Base-by-base conservation (phyloP, 1,139 yeast genomes). In the Suhomyces bokatorum region DNA sequence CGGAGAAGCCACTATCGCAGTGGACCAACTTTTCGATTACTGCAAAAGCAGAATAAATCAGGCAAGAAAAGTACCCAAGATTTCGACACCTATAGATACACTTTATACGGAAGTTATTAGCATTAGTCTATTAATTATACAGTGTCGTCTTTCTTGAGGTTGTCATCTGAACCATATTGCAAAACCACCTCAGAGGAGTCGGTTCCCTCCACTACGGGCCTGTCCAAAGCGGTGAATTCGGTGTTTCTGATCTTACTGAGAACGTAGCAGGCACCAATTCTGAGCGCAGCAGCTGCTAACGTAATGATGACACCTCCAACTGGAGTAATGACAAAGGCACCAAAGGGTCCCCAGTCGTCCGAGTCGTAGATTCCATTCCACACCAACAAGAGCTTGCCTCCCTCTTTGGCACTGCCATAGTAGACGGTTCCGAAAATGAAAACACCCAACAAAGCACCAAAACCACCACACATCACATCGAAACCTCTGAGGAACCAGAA, bases 301-400 rank as follows among this genome's bases (percentile, higher is more conserved):
- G 88, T 83, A 49, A 84, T 70, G 2, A 85, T 50, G 3, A 90
- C 55, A 15, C 95, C 90, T 15, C 95, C 95, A 40, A 84, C 75
- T 4, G 97, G 97, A 1, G 97, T 95, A 52, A 84, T 87, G 6
- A 87, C 95, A 66, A 90, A 90, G 1, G 97, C 97, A 27, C 96
- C 97, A 67, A 90, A 91, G 0, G 96, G 83, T 57, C 95, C 88
- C 97, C 97, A 91, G 62, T 91, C 97, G 45, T 77, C 80, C 12
- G 78, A 67, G 48, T 77, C 72, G 61, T 91, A 91, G 33, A 91
- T 69, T 42, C 97, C 97, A 53, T 88, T 81, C 80, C 87, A 80
- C 39, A 86, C 67, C 47, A 90, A 74, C 46, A 86, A 63, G 39
- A 90, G 73, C 51, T 77, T 76, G n/a, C 87, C 97, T 54, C 97